Base-by-base conservation (phyloP, 2,329 filamentous ascomycete genomes). In the Aspergillus sp. region DNA sequence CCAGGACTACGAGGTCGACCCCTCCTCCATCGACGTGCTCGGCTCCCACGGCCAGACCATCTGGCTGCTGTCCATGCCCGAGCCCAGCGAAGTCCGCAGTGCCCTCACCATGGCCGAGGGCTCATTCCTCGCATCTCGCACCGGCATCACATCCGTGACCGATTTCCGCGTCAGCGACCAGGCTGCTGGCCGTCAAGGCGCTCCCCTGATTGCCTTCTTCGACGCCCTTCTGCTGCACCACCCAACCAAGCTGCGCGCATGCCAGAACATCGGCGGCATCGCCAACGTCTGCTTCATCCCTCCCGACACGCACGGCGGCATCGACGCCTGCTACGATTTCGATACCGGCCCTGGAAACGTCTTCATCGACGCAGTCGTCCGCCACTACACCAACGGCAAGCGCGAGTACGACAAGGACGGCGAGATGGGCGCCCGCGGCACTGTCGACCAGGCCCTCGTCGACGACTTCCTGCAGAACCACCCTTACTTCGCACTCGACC, bases 231-330 rank as follows among this genome's bases (percentile, higher is more conserved):
- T 85, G 9, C 74, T 87, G 17, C 81, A 83, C 61, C 81, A 86
- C 62, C 80, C 83, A 0, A 80, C 71, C 4, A 85, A 83, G 68
- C 72, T 84, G 7, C 79, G 84, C 24, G 82, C 81, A 2, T 85
- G 83, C 67, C 82, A 86, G 65, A 85, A 86, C 64, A 85, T 87
- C 53, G 83, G 83, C 50, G 83, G 84, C 32, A 84, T 87, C 42
- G 81, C 81, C 30, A 86, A 84, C 62, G 80, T 87, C 22, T 86
- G 81, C 71, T 85, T 86, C 70, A 82, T 85, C 50, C 82, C 81
- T 3, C 78, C 81, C 0, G 69, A 70, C 52, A 62, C 54, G 4
- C 76, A 81, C 50, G 68, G 68, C 18, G 66, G 76, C 18, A 66
- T 74, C 30, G 67, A 73, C 58, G 71, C 74, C 45, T 77, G 74